phyloP scores from a whole-genome alignment of 2,329 filamentous ascomycete species.

The Penicillium sp. region DNA sequence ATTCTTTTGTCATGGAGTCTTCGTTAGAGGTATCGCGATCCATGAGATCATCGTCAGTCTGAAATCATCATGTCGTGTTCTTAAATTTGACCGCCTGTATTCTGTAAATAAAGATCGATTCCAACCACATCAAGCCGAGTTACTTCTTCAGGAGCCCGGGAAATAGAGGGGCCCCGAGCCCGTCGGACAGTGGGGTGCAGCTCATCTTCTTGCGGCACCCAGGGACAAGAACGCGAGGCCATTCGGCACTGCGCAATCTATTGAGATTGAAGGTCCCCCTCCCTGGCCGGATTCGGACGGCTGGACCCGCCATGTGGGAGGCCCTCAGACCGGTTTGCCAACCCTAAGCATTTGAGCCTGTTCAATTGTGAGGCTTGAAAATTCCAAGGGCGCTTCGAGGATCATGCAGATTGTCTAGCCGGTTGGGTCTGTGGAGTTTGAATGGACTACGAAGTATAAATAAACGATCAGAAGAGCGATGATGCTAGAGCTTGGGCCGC shows the following conservation, averaged over 20 bases:
- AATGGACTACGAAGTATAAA: background rate
- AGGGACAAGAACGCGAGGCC: constrained; percentile 13
- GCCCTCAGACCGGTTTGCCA: background rate
- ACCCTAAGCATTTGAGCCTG: background rate
- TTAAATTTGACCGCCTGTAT: background rate
- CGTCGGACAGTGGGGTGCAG: constrained; percentile 15
- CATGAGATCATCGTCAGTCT: background rate
- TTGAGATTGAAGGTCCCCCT: constrained; percentile 14
- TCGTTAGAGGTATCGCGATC: background rate
- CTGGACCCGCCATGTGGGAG: constrained; percentile 9
- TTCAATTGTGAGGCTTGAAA: background rate
- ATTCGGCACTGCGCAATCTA: constrained; percentile 1
- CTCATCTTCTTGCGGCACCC: constrained; percentile 24
- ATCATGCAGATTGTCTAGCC: constrained; percentile 5
- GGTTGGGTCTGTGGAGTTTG: background rate
- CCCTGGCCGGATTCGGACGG: constrained; percentile 11
- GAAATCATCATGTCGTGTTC: background rate
- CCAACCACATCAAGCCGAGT: constrained; percentile 8
- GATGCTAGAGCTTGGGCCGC: constrained; percentile 3
- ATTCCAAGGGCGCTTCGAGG: background rate
- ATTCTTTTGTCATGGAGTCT: background rate
- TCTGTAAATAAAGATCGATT: constrained; percentile 21
- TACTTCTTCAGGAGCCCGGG: background rate
- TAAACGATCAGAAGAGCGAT: constrained; percentile 2
- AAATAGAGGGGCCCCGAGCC: constrained; percentile 14